Base-by-base conservation (phyloP, 768 basidiomycete genomes). In the Leccinum boreale region DNA sequence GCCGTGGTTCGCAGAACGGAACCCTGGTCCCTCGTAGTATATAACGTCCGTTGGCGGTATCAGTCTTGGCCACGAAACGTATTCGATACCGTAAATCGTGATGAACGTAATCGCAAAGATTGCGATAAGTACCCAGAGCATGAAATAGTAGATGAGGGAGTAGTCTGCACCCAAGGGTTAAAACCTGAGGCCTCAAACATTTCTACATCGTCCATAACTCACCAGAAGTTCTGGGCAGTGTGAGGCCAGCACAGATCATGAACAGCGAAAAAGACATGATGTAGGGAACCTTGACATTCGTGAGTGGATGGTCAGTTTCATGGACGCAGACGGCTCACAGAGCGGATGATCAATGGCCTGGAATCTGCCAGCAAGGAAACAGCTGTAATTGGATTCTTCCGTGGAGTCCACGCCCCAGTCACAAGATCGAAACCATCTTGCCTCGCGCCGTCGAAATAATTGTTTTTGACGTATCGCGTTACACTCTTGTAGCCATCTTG, bases 341-440 rank as follows among this genome's bases (percentile, higher is more conserved):
- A 86, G 68, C 92, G 89, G 64, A 87, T 86, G 54, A 90, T 68
- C 61, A 96, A 73, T n/a, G 95, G 92, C 53, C 94, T 81, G 49
- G 79, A 77, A 69, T 98, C 94, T 17, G 84, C 78, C 49, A 96
- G 77, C 59, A 93, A 77, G 59, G 89, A 87, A 62, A 87, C 73
- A 11, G 88, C 78, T 10, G 86, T 82, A 39, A 85, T 78, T 19
- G 88, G 87, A 36, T 84, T 87, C 64, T 83, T 86, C 61, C 85
- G 81, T n/a, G 95, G 91, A 33, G 85, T 79, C 92, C 94, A 99
- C 8, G 81, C 79, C 4, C 97, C 97, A 23, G 94, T 94, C 59
- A 99, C 79, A 57, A 99, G 80, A 71, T 99, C 97, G 68, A 90
- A 97, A 9, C 91, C 94, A 74, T 99, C 97, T 86, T 94, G 65